phyloP scores from a whole-genome alignment of 2,329 filamentous ascomycete genomes.

The Aureobasidium sp. region DNA sequence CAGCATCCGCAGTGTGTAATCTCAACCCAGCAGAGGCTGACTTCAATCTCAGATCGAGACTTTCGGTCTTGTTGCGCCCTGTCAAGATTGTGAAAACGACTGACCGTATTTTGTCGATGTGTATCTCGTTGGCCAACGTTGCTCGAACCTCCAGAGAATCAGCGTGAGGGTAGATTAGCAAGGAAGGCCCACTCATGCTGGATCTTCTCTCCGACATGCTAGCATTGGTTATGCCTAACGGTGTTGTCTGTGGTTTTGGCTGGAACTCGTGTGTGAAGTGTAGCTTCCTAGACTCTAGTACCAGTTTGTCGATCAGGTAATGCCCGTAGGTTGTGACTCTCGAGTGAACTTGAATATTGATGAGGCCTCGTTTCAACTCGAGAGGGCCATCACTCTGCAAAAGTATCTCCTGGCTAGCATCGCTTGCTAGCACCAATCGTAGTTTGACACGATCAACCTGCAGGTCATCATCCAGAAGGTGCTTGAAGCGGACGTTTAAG shows the following conservation, averaged over 20 bases:
- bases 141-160: slow-evolving; percentile 63
- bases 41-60: slow-evolving; percentile 45
- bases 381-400: slow-evolving; percentile 45
- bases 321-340: slow-evolving; percentile 61
- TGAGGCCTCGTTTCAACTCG: slow-evolving; percentile 50
- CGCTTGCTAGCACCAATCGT: slow-evolving; percentile 51
- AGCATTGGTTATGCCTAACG: slow-evolving; percentile 41
- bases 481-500: slow-evolving; percentile 59
- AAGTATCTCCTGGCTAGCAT: slow-evolving; percentile 60
- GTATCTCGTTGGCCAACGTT: slow-evolving; percentile 60
- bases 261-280: slow-evolving; percentile 59
- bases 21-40: slow-evolving; percentile 55
- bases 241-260: slow-evolving; percentile 39
- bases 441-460: slow-evolving; percentile 59
- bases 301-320: slow-evolving; percentile 68
- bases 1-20: slow-evolving; percentile 46
- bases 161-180: slow-evolving; percentile 66
- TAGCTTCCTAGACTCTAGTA: slow-evolving; percentile 57
- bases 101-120: slow-evolving; percentile 71
- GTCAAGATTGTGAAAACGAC: slow-evolving; percentile 66
- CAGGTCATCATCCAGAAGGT: slow-evolving; percentile 65
- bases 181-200: slow-evolving; percentile 31
- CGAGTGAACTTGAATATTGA: slow-evolving; percentile 45
- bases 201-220: slow-evolving; percentile 36
- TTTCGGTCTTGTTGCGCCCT: slow-evolving; percentile 62